Percentiles rank a stretch among this genome's conserved stretches.
Evolutionary conservation across 169 alveolate species (phyloP).

Genomic region (Cryptosporidium meleagridis): DNA sequence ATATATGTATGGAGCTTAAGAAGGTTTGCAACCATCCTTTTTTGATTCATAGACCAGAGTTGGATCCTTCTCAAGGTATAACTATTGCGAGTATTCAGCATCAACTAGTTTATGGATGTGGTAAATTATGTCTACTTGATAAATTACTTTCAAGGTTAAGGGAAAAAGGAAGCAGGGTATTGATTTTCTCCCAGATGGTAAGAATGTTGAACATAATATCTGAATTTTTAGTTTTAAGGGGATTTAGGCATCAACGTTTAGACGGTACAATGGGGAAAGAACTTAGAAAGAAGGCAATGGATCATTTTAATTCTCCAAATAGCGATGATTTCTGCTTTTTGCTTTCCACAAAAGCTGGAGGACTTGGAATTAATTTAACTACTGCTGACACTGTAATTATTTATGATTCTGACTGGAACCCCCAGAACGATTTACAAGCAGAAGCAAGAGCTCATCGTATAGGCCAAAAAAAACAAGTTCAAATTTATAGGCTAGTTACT

Average conservation of each 20-base stretch:
- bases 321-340: conserved; percentile 94
- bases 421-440: conserved; percentile 98
- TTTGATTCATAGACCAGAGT: conserved; percentile 93
- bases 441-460: conserved; percentile 99
- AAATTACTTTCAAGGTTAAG: conserved; percentile 90
- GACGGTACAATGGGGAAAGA: conserved; percentile 98
- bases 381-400: conserved; percentile 96
- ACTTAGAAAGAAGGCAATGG: conserved; percentile 95
- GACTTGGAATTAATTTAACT: conserved; percentile 94
- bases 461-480: conserved; percentile 96
- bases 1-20: conserved; percentile 95
- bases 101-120: conserved; percentile 90
- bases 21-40: conserved; percentile 99
- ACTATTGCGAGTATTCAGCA: conserved; percentile 77
- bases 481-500: conserved; percentile 94
- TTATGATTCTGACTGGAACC: conserved; percentile 98
- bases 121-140: conserved; percentile 95
- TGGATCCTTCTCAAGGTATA: conserved; percentile 58
- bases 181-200: conserved; percentile 97
- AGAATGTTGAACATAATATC: conserved; percentile 96
- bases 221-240: conserved; percentile 94
- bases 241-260: conserved; percentile 95
- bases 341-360: conserved; percentile 99
- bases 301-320: conserved; percentile 93
- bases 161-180: conserved; percentile 93